Percentiles rank a stretch among this genome's conserved stretches.
These are phyloP conservation scores for Talaromyces sp. DNA, from an alignment of 2,329 filamentous ascomycete species.

Conservation along the genomic window DNA sequence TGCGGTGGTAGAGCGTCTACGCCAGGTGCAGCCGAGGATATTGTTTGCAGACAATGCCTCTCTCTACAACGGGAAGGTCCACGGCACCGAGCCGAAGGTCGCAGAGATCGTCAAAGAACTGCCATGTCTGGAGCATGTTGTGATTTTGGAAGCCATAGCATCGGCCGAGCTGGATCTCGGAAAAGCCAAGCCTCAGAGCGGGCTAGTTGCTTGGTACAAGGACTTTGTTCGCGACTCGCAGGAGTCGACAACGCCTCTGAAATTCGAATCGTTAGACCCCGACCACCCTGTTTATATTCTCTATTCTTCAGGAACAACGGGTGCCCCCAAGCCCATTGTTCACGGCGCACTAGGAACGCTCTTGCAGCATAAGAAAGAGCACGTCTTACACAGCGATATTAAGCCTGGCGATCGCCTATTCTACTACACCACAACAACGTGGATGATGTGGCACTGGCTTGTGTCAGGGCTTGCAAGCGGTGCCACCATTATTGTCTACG, in stretches of 20 bases:
- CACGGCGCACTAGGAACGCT: slow-evolving; percentile 87
- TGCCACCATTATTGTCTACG: slow-evolving; percentile 80
- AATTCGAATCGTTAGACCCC: slow-evolving; percentile 73
- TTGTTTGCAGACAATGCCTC: slow-evolving; percentile 85
- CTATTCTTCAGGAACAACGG: slow-evolving; percentile 89
- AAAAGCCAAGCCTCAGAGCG: slow-evolving; percentile 34
- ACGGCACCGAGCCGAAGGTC: slow-evolving; percentile 75
- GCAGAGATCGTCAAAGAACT: slow-evolving; percentile 69
- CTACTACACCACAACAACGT: slow-evolving; percentile 92
- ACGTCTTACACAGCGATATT: slow-evolving; percentile 80
- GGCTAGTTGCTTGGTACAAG: slow-evolving; percentile 39
- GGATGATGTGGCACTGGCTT: slow-evolving; percentile 99
- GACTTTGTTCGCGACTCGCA: slow-evolving; percentile 46
- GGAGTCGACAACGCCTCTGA: slow-evolving; percentile 42
- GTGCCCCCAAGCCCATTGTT: slow-evolving; percentile 84
- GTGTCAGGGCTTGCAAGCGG: slow-evolving; percentile 80
- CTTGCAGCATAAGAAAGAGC: slow-evolving; percentile 96
- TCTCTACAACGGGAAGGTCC: slow-evolving; percentile 86
- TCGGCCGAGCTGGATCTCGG: slow-evolving; percentile 36
- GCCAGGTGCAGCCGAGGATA: slow-evolving; percentile 77
- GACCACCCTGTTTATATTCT: slow-evolving; percentile 91
- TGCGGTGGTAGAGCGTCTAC: slow-evolving; percentile 80
- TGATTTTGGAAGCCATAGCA: slow-evolving; percentile 68
- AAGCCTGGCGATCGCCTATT: slow-evolving; percentile 69
- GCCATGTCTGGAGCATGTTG: slow-evolving; percentile 62